Evolutionary conservation across 495 filamentous ascomycete genomes (phyloP), one percentile per base, ranked within the genome.

Genomic region (Daldinia childiae): DNA sequence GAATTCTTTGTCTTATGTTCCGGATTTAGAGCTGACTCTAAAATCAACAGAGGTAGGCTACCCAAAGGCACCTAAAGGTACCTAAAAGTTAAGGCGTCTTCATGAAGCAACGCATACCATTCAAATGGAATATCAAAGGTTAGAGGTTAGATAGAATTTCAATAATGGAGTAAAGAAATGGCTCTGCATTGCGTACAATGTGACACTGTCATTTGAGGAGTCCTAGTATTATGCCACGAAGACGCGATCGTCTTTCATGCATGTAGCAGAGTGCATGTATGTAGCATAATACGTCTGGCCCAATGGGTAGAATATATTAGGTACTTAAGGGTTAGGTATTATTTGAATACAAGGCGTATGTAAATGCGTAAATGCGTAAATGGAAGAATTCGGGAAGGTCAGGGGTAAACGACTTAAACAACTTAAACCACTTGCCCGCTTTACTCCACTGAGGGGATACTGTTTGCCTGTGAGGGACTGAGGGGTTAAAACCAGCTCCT

Each of bases 171-270:
- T 58, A 57, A 41, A 29, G 12, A 56, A 63, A 61, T 29, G 45
- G n/a, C 32, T 45, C 15, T 30, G 43, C 45, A 26, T 50, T 54
- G 41, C 11, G 45, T 63, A 26, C 14, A 34, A 64, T 73, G 65
- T 51, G 39, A 65, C 57, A 65, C 50, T 6, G 29, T 32, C 6
- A 24, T n/a, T 34, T 43, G 8, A 62, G 43, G 17, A 12, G 17
- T 56, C 57, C 48, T 19, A 43, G 7, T 4, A 70, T 52, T 69
- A 62, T 73, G 71, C 66, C 71, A 73, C 71, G 66, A 70, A 21
- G 15, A 36, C 30, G 8, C 29, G 66, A 73, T 73, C 66, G 29
- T 38, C 62, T 63, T 58, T 55, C 57, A 52, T 70, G 57, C 62
- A 73, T 48, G 57, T 3, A 15, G 2, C 17, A 19, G n/a, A n/a